Evolutionary conservation across 148 eudicot species (phyloP).

Genomic region (Nepenthes mirabilis): DNA sequence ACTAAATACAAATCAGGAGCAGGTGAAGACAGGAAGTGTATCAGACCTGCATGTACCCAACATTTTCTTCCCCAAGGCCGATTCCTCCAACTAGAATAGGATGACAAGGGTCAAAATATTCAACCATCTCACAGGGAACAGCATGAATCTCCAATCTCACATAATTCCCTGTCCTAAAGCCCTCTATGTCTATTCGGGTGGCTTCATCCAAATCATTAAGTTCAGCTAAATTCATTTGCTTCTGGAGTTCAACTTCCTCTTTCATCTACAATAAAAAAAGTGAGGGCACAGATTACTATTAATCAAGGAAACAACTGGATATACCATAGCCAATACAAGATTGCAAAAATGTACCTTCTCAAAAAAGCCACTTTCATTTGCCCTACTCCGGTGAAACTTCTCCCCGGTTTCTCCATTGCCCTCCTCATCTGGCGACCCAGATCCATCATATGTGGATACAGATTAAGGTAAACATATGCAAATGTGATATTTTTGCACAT

Average conservation of each 20-base stretch:
- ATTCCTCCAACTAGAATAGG: constrained; percentile 93
- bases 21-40: not conserved
- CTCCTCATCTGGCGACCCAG: constrained; percentile 59
- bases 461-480: constrained; percentile 49
- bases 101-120: constrained; percentile 85
- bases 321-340: not conserved
- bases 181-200: constrained; percentile 75
- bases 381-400: constrained; percentile 29
- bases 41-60: constrained; percentile 96
- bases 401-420: constrained; percentile 22
- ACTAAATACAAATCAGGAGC: too few species aligned
- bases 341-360: constrained; percentile 55
- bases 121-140: constrained; percentile 94
- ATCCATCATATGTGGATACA: constrained; percentile 32
- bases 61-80: constrained; percentile 78
- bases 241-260: constrained; percentile 77
- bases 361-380: constrained; percentile 43
- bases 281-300: not conserved
- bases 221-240: constrained; percentile 72
- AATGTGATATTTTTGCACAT: not conserved
- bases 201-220: constrained; percentile 84
- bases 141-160: constrained; percentile 74
- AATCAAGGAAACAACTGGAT: not conserved
- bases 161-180: constrained; percentile 81
- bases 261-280: constrained; percentile 41